Evolutionary conservation across 2,329 filamentous ascomycete genomes (phyloP), one percentile per base, ranked within the genome.

Genomic region (Magnaporthales sp.): DNA sequence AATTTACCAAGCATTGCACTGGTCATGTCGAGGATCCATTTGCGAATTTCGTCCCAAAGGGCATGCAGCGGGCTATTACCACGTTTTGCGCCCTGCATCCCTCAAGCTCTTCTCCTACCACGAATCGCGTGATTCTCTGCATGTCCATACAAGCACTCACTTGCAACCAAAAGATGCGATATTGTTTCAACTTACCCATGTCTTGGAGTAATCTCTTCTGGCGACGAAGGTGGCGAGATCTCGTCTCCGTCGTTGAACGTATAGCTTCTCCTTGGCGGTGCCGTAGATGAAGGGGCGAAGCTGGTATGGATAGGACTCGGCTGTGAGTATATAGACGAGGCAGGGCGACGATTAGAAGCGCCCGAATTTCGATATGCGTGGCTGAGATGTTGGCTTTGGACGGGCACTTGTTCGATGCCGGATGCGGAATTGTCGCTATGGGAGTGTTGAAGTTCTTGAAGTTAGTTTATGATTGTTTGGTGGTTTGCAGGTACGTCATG

Each of bases 241-340:
- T 79, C 77, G 72, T 78, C 70, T 66, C 66, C 64, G 63, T 70
- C 65, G 10, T 62, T 51, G 15, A 70, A 68, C 3, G 67, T 67
- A 61, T 71, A 67, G 64, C 70, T 71, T 15, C 54, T 66, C 27
- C n/a, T 38, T 19, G 64, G 62, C 69, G 60, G 67, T 64, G 73
- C 68, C 22, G 54, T 58, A n/a, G 54, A 58, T 26, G 9, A n/a
- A n/a, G 73, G 69, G 9, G 75, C 73, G 66, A 78, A 77, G 60
- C 69, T 72, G 15, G 75, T 71, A 11, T 73, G 74, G 30, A 74
- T 72, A 15, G 81, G 81, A 68, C 81, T 85, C 61, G 79, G 81
- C 73, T 85, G 82, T 62, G 87, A 86, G 74, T 90, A 89, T 62
- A 87, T 70, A 19, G 89, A 89, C 32, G 88, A 89, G 7, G 79